Evolutionary conservation across 345 rosid genomes (phyloP).

Genomic region (Boechera divaricarpa): DNA sequence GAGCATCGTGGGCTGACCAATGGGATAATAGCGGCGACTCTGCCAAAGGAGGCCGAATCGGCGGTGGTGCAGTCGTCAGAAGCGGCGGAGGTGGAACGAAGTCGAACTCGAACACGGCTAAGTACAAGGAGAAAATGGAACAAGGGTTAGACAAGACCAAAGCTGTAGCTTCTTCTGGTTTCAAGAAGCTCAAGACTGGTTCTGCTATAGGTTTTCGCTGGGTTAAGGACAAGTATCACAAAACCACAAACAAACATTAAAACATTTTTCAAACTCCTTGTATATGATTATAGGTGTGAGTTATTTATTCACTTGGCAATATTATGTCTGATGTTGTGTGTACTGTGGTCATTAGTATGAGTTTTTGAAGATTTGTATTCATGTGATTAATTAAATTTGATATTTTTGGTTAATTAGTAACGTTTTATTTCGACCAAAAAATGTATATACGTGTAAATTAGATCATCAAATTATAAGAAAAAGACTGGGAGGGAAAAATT

Average conservation of each 20-base stretch:
- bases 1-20: constrained; percentile 88
- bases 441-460: neutral
- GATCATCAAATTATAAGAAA: neutral
- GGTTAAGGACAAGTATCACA: constrained; percentile 72
- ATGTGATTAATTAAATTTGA: neutral
- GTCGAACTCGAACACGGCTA: constrained; percentile 42
- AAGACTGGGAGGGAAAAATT: constrained; percentile 6
- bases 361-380: constrained; percentile 2
- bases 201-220: constrained; percentile 61
- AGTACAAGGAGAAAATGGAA: constrained; percentile 81
- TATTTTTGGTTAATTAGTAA: neutral
- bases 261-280: neutral
- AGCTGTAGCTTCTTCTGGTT: constrained; percentile 60
- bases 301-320: neutral
- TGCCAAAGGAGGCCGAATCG: constrained; percentile 30
- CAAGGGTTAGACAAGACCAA: constrained; percentile 67
- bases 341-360: neutral
- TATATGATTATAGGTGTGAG: neutral
- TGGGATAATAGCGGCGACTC: constrained; percentile 60
- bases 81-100: constrained; percentile 38
- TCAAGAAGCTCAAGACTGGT: constrained; percentile 65
- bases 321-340: constrained; percentile 5
- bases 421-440: neutral
- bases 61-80: constrained; percentile 38
- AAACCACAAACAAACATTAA: constrained; percentile 44